Percentiles rank a stretch among this genome's conserved stretches.
Conservation (phyloP, 495 filamentous ascomycete genomes). For the Hypoxylon fragiforme region DNA sequence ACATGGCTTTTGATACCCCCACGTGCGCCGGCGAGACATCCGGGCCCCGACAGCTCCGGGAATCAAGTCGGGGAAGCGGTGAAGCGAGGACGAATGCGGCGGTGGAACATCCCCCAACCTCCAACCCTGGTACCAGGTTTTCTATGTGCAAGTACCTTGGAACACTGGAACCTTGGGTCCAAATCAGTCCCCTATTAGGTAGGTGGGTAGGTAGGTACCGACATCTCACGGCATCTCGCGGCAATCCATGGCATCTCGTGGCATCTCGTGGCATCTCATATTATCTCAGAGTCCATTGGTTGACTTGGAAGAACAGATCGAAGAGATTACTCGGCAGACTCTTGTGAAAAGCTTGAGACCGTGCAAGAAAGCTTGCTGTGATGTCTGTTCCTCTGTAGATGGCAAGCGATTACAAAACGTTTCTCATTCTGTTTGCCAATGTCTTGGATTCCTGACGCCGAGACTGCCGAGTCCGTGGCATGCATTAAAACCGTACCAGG, state of each 20-base stretch:
- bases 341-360: slow-evolving; percentile 24
- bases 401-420: neutral
- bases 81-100: slow-evolving; percentile 11
- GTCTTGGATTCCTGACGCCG: slow-evolving; percentile 21
- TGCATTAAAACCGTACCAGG: slow-evolving; percentile 10
- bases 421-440: slow-evolving; percentile 28
- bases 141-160: too few relatives aligned
- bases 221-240: neutral
- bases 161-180: too few relatives aligned
- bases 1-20: slow-evolving; percentile 21
- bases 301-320: neutral
- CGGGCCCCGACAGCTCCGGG: slow-evolving; percentile 26
- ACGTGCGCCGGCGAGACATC: slow-evolving; percentile 30
- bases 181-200: too few relatives aligned
- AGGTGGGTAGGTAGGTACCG: too few relatives aligned
- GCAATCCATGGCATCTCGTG: neutral
- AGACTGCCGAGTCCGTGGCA: slow-evolving; percentile 29
- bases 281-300: slow-evolving; percentile 6
- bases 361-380: slow-evolving; percentile 20
- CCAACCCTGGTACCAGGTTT: too few relatives aligned
- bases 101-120: slow-evolving; percentile 5
- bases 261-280: neutral
- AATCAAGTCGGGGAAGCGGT: slow-evolving; percentile 14
- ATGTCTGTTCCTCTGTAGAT: neutral
- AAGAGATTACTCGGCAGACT: neutral